Conservation (phyloP, 176 grass and related monocot species). For the Pontederia paniculata region DNA sequence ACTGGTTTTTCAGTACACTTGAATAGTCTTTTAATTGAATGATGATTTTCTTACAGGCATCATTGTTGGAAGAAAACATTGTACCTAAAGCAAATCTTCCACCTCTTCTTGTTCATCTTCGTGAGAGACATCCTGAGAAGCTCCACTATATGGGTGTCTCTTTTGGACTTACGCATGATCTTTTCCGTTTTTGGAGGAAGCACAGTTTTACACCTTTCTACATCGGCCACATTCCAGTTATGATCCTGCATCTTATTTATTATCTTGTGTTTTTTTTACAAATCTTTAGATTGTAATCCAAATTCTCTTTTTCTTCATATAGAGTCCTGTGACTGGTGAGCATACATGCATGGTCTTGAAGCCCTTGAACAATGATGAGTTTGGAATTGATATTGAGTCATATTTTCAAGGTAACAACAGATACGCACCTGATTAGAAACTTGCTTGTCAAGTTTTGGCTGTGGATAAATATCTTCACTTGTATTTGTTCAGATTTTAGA, state of each 20-base stretch:
- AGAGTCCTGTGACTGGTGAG: conserved; percentile 96
- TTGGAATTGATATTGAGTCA: conserved; percentile 56
- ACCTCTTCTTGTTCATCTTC: conserved; percentile 67
- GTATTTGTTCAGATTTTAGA: conserved; percentile 64
- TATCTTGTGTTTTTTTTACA: conserved; percentile 16
- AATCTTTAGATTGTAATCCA: conserved; percentile 4
- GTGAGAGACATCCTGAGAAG: conserved; percentile 48
- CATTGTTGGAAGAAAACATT: conserved; percentile 80
- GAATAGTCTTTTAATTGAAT: not conserved
- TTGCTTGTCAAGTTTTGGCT: not conserved
- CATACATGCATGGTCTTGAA: conserved; percentile 94
- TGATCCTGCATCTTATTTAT: not conserved
- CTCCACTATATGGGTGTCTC: conserved; percentile 89
- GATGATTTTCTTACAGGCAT: conserved; percentile 39
- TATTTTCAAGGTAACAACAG: conserved; percentile 62
- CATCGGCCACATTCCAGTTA: conserved; percentile 80
- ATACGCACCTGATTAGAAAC: not conserved
- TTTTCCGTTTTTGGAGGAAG: conserved; percentile 92
- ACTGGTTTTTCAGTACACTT: not conserved
- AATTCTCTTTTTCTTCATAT: conserved; percentile 20
- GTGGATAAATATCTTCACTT: conserved; percentile 16
- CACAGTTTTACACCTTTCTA: conserved; percentile 88
- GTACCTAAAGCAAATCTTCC: conserved; percentile 73
- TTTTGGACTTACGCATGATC: conserved; percentile 79
- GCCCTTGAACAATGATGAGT: conserved; percentile 58